Conservation (phyloP, 192 early-diverging fungal species). For the Oehlia diaphana region DNA sequence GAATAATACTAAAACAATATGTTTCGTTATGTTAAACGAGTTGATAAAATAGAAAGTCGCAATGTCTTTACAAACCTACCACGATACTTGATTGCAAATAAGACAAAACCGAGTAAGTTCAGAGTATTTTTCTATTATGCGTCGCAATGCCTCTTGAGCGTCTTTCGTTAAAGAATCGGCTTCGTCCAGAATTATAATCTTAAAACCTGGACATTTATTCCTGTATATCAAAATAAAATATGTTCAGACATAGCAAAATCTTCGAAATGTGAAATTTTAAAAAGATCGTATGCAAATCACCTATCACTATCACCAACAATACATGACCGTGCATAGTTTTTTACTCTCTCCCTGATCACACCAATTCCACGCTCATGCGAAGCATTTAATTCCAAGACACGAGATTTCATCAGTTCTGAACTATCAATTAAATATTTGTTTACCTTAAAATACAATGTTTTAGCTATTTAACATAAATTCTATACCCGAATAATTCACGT, state of each 20-base stretch:
- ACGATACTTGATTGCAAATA: conserved; percentile 86
- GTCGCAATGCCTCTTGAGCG: conserved; percentile 88
- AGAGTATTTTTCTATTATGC: conserved; percentile 96
- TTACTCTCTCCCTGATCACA: conserved; percentile 89
- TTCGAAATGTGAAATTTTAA: background rate
- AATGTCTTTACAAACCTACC: conserved; percentile 37
- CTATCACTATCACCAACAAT: conserved; percentile 36
- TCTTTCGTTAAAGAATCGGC: conserved; percentile 96
- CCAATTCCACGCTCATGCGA: conserved; percentile 97
- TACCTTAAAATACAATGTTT: background rate
- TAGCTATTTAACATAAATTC: background rate
- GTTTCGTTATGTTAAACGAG: background rate
- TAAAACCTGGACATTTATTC: conserved; percentile 79
- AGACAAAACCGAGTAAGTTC: conserved; percentile 92
- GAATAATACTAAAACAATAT: conserved; percentile 70
- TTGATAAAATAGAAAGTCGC: background rate
- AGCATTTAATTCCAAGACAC: conserved; percentile 94
- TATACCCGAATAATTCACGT: conserved; percentile 81
- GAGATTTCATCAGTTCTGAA: conserved; percentile 69
- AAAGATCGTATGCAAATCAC: background rate
- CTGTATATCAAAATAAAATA: conserved; percentile 9
- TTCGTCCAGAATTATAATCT: conserved; percentile 96
- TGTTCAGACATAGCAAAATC: background rate
- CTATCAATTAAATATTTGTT: conserved; percentile 41
- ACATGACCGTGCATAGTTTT: conserved; percentile 83